Conservation (phyloP, 805 yeast genomes). For the Candida odintsovae region DNA sequence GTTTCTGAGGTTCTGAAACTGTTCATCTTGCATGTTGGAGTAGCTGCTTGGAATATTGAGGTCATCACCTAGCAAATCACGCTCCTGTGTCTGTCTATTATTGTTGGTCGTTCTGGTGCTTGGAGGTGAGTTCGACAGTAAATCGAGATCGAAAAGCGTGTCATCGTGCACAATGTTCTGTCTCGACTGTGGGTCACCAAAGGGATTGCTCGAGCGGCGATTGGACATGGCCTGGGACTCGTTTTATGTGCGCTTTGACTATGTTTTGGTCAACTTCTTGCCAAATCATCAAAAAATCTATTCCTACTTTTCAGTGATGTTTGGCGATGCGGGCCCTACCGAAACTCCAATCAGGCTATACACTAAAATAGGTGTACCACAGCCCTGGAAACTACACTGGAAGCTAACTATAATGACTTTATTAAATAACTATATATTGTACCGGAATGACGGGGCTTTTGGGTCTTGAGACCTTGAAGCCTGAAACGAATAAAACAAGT, state of each 20-base stretch:
- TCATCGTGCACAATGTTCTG: constrained; percentile 8
- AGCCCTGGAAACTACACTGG: neutral
- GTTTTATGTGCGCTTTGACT: neutral
- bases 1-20: constrained; percentile 18
- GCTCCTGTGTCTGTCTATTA: constrained; percentile 2
- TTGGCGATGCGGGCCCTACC: neutral
- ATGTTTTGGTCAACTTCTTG: neutral
- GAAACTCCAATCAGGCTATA: no score
- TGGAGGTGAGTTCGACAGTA: constrained; percentile 15
- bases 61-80: constrained; percentile 16
- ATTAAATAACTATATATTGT: neutral
- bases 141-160: constrained; percentile 35
- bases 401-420: no score
- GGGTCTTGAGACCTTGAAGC: neutral
- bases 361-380: neutral
- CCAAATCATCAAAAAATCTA: neutral
- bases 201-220: constrained; percentile 1
- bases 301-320: neutral
- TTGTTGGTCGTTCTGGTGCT: constrained; percentile 3
- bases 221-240: neutral
- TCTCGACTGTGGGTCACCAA: neutral
- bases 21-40: constrained; percentile 8
- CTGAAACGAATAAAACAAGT: neutral
- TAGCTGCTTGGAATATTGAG: constrained; percentile 11
- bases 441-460: neutral